Percentiles rank a stretch among this genome's conserved stretches.
Evolutionary conservation across 2,329 filamentous ascomycete species (phyloP).

Genomic region (Pseudogymnoascus sp.): DNA sequence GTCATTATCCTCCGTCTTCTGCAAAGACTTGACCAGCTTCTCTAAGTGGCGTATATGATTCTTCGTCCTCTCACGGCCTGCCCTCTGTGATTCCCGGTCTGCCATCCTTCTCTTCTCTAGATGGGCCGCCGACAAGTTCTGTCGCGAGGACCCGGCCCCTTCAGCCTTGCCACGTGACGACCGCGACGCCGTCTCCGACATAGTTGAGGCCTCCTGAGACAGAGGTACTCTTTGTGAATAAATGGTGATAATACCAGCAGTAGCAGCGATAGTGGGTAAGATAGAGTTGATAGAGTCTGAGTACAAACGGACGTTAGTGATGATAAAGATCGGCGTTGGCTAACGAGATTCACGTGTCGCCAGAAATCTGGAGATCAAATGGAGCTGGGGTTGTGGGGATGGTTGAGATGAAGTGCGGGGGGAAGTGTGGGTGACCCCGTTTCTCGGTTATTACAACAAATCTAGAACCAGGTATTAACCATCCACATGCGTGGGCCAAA

Average conservation of each 20-base stretch:
- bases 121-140: constrained; percentile 2
- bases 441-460: neutral
- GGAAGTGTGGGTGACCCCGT: neutral
- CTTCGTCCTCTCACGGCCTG: constrained; percentile 1
- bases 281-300: neutral
- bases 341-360: neutral
- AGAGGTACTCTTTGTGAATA: neutral
- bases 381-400: neutral
- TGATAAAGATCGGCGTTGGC: neutral
- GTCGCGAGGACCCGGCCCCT: neutral
- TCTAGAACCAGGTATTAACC: neutral
- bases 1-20: neutral
- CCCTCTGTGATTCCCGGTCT: neutral
- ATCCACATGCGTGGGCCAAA: neutral
- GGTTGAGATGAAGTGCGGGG: neutral
- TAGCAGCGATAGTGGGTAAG: neutral
- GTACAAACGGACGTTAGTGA: neutral
- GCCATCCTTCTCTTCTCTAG: constrained; percentile 1
- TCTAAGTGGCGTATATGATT: constrained; percentile 1
- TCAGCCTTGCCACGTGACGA: constrained; percentile 6
- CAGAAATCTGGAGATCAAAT: neutral
- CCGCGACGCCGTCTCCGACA: neutral
- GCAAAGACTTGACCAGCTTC: neutral
- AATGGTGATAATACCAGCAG: neutral
- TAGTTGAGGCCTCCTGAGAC: neutral